A percentile compares a stretch with the other conserved stretches of the same genome.
Evolutionary conservation across 1,139 yeast genomes (phyloP).

Genomic region (Torulaspora globosa): DNA sequence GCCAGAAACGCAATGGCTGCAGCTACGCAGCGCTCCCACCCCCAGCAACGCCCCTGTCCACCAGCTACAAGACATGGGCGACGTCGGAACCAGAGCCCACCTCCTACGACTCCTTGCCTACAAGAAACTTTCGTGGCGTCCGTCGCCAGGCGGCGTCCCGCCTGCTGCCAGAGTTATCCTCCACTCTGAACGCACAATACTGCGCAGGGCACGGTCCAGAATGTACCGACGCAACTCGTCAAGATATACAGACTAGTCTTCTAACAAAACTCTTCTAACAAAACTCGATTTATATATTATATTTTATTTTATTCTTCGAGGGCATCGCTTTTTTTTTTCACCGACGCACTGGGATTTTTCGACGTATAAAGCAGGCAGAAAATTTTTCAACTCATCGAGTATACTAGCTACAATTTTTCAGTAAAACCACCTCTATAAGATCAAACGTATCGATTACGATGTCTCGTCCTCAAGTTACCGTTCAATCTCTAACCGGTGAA

Average conservation of each 20-base stretch:
- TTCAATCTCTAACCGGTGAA: constrained; percentile 84
- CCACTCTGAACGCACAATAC: constrained; percentile 7
- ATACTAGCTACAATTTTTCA: neutral
- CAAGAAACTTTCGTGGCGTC: neutral
- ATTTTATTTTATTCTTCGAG: constrained; percentile 7
- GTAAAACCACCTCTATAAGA: constrained; percentile 11
- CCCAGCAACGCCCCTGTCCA: neutral
- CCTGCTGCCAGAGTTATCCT: constrained; percentile 4
- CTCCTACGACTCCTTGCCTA: constrained; percentile 2
- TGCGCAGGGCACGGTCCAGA: constrained; percentile 4
- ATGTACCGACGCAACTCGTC: neutral
- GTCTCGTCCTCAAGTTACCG: constrained; percentile 98
- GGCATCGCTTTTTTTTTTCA: constrained; percentile 7
- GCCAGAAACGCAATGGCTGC: constrained; percentile 9
- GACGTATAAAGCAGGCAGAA: constrained; percentile 9
- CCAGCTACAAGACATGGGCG: neutral
- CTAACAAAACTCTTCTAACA: neutral
- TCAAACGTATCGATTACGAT: constrained; percentile 35
- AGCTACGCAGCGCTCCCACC: constrained; percentile 1
- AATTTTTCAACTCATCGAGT: constrained; percentile 7
- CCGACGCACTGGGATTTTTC: constrained; percentile 13
- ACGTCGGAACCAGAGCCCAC: neutral
- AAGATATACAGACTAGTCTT: no score
- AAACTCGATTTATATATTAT: no score
- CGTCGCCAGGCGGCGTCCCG: neutral